Evolutionary conservation across 306 rosid genomes (phyloP), one percentile per base, ranked within the genome.

Genomic region (Gastrolobium villosum): DNA sequence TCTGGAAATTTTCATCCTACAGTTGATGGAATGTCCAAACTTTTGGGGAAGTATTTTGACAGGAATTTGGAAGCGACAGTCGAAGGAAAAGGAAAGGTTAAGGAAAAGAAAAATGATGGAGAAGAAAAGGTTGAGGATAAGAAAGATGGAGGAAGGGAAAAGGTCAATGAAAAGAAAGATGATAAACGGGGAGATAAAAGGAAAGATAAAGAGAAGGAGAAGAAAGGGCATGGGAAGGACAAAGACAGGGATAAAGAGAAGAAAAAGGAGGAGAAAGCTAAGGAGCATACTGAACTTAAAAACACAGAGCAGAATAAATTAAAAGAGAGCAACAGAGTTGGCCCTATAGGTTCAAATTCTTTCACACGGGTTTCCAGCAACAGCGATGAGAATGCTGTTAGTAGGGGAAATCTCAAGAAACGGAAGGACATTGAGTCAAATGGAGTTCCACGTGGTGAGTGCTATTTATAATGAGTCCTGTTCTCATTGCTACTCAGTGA

Each of bases 371-470:
- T 77, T 82, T 78, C 76, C 65, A 78, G 57, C 77, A 93, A 83
- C 81, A 55, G 65, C 86, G 74, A 83, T 59, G 86, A 69, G 44
- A 79, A 35, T 66, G 77, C 89, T 85, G 76, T 78, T 73, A 61
- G 72, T 37, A 90, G 80, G 53, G 88, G 82, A 81, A 91, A 84
- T 81, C 68, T 59, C 79, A 96, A 86, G 90, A 96, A 96, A 84
- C 85, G 99, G 80, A 95, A 88, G 89, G 89, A 89, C 76, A 26
- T 84, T n/a, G 93, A 88, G 85, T 70, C 90, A 35, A 96, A 93
- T 85, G 98, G 99, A 83, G 83, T 90, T 83, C 74, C 81, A 65
- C 92, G 65, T 60, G 97, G 99, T 96, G 94, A 92, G 99, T 89
- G 86, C 66, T 83, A 75, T 86, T 79, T 64, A 69, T 43, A 46